Evolutionary conservation across 306 rosid species (phyloP), one percentile per base, ranked within the genome.

Genomic region (Fragaria vesca): DNA sequence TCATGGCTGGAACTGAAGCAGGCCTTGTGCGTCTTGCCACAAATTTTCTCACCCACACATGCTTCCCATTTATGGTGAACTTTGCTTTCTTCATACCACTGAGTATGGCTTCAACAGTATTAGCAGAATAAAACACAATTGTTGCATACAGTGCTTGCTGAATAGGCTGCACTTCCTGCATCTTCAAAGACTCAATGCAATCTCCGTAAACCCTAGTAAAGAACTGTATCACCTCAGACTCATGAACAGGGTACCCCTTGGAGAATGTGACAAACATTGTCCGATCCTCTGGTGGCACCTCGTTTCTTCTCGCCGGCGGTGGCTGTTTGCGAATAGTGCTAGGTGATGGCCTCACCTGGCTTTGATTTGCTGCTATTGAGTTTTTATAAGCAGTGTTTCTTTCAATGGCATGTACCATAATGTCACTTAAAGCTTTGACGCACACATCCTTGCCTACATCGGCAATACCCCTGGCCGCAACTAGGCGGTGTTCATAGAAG

Each of bases 221-320:
- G 45, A 89, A 89, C 12, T 91, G 88, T 9, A 78, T 78, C 48
- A 94, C 83, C 61, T 94, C 98, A 83, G 80, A 46, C 46, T 94
- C 98, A 0, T 66, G 70, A 1, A 94, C 89, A 0, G 84, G 91
- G 10, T 90, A 90, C 2, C 97, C 97, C 2, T 89, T 89, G 0
- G 98, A 91, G 84, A 94, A 94, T 0, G 97, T 92, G 79, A 94
- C 83, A 21, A 94, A 94, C 87, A 94, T 66, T 0, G 97, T 87
- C 83, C 97, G 74, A 0, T 78, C 90, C n/a, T 87, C 90, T 0
- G 84, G 85, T 0, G 82, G 79, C 3, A 75, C 81, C 58, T 13
- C 66, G 21, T 17, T 13, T 70, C 54, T 47, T n/a, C 32, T 50
- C 62, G 0, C 50, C 42, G 9, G 3, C 2, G 66, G 4, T 34